These are phyloP conservation scores for Aurantiochytrium sp. DNA, from an alignment of 108 stramenopile species.

Conservation along the genomic window DNA sequence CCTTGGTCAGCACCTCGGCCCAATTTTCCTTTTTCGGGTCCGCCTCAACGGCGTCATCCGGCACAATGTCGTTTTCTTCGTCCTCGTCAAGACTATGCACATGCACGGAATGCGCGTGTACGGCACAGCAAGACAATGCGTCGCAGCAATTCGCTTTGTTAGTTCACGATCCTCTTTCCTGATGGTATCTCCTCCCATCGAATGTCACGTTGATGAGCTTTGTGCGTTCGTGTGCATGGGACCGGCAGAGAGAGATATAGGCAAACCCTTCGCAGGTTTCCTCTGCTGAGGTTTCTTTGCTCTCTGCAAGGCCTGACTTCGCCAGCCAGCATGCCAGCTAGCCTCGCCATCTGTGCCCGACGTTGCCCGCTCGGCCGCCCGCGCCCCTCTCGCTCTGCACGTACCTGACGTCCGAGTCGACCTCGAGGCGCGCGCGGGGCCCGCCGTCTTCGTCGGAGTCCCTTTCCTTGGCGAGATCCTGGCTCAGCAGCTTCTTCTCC, in stretches of 20 bases:
- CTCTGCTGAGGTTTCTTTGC: background rate
- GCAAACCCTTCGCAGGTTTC: too few species aligned
- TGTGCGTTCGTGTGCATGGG: background rate
- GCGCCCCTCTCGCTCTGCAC: background rate
- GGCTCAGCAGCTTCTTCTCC: background rate
- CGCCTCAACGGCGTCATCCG: background rate
- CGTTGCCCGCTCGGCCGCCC: too few species aligned
- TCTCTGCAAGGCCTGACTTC: background rate
- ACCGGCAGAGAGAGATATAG: background rate
- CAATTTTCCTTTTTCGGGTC: background rate
- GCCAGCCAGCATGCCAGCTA: background rate
- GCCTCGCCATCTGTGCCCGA: too few species aligned
- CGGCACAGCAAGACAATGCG: too few species aligned
- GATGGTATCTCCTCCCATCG: background rate
- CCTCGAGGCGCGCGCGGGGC: background rate
- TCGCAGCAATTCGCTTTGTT: background rate
- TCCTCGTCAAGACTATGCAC: background rate
- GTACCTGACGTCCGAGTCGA: slow-evolving; percentile 4
- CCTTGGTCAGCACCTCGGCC: slow-evolving; percentile 1
- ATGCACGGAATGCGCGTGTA: too few species aligned
- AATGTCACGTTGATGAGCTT: background rate
- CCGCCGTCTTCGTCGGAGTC: slow-evolving; percentile 16
- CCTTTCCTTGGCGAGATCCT: background rate
- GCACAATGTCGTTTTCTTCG: background rate
- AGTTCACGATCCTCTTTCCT: background rate